phyloP scores from a whole-genome alignment of 495 filamentous ascomycete genomes.

The Geoglossum glabrum region DNA sequence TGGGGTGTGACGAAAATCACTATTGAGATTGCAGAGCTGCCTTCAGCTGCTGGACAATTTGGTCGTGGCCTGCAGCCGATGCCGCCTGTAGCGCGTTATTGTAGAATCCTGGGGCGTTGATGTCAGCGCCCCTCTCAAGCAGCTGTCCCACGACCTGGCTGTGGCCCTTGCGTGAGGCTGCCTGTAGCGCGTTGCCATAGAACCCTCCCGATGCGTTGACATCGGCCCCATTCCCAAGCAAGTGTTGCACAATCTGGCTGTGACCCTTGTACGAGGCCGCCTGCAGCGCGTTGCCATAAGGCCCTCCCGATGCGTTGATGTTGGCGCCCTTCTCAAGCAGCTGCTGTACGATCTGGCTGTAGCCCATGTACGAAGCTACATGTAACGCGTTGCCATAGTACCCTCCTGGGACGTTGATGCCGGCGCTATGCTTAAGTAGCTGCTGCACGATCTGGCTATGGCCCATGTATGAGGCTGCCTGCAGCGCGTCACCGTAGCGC shows the following conservation, averaged over 20 bases:
- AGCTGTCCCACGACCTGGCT: too few relatives aligned
- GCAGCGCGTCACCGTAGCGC: constrained; percentile 1
- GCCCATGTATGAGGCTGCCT: constrained; percentile 6
- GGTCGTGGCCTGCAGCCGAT: too few relatives aligned
- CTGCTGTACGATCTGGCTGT: not conserved
- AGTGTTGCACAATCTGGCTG: constrained; percentile 5
- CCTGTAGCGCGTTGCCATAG: constrained; percentile 12
- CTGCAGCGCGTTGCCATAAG: constrained; percentile 11
- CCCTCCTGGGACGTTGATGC: not conserved
- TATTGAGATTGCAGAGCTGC: too few relatives aligned
- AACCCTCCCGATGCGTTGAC: constrained; percentile 10
- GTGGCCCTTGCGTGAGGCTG: too few relatives aligned
- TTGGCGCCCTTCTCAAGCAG: constrained; percentile 1
- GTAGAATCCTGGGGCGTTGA: too few relatives aligned
- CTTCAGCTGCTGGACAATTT: too few relatives aligned
- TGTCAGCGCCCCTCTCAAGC: too few relatives aligned
- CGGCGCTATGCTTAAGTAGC: constrained; percentile 9
- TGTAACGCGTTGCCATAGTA: not conserved
- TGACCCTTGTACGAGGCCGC: not conserved
- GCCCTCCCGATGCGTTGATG: constrained; percentile 5
- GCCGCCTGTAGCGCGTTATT: too few relatives aligned
- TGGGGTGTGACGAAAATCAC: too few relatives aligned
- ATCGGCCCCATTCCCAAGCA: constrained; percentile 12
- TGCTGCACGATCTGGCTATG: constrained; percentile 7
- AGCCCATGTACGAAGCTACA: constrained; percentile 8